Base-by-base conservation (phyloP, 2,329 filamentous ascomycete species). In the Lachnellula hyalina region DNA sequence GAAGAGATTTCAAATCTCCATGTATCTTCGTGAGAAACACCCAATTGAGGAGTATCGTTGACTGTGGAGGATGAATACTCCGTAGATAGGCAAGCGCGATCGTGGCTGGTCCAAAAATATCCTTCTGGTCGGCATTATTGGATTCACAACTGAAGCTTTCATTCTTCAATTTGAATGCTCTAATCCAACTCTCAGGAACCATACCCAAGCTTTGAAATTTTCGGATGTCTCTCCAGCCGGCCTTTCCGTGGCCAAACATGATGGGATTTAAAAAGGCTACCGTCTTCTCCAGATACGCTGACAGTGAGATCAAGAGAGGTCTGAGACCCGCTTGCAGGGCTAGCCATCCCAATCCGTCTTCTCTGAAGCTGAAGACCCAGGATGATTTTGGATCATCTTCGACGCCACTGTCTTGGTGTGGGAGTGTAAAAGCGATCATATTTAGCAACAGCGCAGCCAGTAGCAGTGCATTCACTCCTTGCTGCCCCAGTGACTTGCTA, bases 301-400 rank as follows among this genome's bases (percentile, higher is more conserved):
- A 55, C 53, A 55, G 48, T 47, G 53, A 55, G 48, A 51, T 55
- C 53, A 51, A 55, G 48, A 55, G 53, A 55, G 53, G 53, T 55
- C 53, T 55, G 34, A 55, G 53, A 55, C 53, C 53, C 42, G 53
- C 53, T 41, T 55, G 53, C 42, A 55, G 53, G 47, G 47, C 53
- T 55, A 55, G 53, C 53, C 53, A 55, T 47, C 53, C 53, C 53
- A 55, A 55, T 55, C 53, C 28, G 40, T 55, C 53, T 55, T 55
- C 53, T 47, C 53, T 40, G 48, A 48, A 51, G 53, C 53, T 55
- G 53, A 55, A 55, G 53, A 55, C 53, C 53, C 53, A 55, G 48
- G 53, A 55, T 51, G 53, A 55, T 55, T 55, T 55, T 48, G 53
- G 53, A 55, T 55, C 41, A 55, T 55, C 53, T 55, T 55, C 53